phyloP scores from a whole-genome alignment of 2,329 filamentous ascomycete genomes.

The Gaeumannomyces tritici region DNA sequence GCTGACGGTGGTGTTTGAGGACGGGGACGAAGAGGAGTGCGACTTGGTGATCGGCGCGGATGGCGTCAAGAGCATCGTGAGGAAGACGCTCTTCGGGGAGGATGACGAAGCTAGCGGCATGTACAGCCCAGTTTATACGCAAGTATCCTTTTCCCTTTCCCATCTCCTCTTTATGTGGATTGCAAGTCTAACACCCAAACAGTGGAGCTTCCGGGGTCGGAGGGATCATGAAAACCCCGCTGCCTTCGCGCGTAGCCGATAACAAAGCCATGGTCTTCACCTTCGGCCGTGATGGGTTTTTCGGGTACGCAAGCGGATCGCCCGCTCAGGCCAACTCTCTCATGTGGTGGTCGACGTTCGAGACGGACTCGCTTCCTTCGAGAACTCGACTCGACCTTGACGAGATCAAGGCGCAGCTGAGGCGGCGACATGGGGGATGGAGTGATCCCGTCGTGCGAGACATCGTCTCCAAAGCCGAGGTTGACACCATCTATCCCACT shows the following conservation, averaged over 20 bases:
- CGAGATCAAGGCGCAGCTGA: not conserved
- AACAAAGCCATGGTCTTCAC: not conserved
- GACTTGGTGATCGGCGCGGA: not conserved
- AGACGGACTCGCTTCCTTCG: not conserved
- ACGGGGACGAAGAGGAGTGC: not conserved
- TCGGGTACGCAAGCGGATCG: not conserved
- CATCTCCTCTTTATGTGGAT: not conserved
- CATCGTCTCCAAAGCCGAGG: not conserved
- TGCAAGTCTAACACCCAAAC: not conserved
- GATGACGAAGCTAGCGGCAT: not conserved
- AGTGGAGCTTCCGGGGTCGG: not conserved
- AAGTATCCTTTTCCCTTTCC: not conserved
- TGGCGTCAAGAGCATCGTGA: not conserved
- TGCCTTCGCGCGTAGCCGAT: not conserved
- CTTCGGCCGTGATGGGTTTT: not conserved
- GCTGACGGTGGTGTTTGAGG: not conserved
- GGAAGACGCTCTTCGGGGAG: not conserved
- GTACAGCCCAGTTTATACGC: not conserved
- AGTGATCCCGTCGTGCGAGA: not conserved
- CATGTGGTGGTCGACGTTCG: not conserved
- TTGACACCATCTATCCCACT: not conserved
- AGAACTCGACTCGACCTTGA: not conserved
- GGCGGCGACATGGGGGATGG: not conserved
- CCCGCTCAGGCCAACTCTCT: not conserved
- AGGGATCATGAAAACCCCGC: not conserved